phyloP scores from a whole-genome alignment of 495 filamentous ascomycete species.

The Neurospora tetraspora region DNA sequence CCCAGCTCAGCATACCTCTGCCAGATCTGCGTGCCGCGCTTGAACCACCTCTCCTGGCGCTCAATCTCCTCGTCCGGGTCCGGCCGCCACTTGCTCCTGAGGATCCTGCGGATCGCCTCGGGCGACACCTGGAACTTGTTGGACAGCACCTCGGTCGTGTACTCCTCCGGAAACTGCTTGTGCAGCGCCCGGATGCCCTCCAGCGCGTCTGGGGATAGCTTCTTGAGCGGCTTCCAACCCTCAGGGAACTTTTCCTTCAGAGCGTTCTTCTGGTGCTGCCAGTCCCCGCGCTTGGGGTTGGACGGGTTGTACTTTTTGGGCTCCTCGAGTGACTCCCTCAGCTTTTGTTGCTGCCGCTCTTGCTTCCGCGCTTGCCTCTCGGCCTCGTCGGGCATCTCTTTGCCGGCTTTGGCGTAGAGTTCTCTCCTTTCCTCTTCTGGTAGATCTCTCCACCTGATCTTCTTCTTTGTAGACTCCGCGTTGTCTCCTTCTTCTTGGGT shows the following conservation, averaged over 20 bases:
- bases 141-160: constrained; percentile 65
- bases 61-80: constrained; percentile 48
- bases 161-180: constrained; percentile 59
- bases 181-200: constrained; percentile 78
- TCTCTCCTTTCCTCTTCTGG: neutral
- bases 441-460: neutral
- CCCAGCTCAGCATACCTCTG: constrained; percentile 57
- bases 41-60: constrained; percentile 64
- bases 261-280: constrained; percentile 19
- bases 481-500: neutral
- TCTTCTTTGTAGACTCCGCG: neutral
- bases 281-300: constrained; percentile 5
- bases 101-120: constrained; percentile 76
- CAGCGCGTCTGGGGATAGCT: constrained; percentile 81
- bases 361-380: neutral
- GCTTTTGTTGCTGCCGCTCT: neutral
- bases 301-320: neutral
- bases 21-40: constrained; percentile 71
- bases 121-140: constrained; percentile 73
- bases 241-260: constrained; percentile 52
- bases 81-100: constrained; percentile 77
- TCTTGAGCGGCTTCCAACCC: constrained; percentile 74
- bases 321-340: neutral
- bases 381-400: neutral
- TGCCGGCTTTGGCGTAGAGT: neutral